phyloP scores from a whole-genome alignment of 1,139 yeast genomes.

The Debaryomyces robertsiae region DNA sequence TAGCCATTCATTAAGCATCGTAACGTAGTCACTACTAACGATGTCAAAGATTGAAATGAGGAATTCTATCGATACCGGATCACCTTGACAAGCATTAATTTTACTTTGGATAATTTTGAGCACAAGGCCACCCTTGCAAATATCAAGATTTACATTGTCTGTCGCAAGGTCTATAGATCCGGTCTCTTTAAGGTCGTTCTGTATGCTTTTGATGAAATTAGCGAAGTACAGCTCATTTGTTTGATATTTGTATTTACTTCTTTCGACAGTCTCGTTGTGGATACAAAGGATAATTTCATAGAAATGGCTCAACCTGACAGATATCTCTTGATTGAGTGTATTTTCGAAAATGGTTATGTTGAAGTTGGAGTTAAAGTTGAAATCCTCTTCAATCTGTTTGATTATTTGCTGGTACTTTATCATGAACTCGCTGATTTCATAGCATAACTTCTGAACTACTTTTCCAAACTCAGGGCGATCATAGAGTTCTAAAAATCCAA shows the following conservation, averaged over 20 bases:
- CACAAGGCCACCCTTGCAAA: constrained; percentile 71
- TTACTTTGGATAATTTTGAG: constrained; percentile 62
- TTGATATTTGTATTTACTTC: constrained; percentile 16
- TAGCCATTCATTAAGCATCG: constrained; percentile 78
- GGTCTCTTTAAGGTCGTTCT: constrained; percentile 42
- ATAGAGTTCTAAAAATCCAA: constrained; percentile 59
- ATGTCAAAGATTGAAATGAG: constrained; percentile 54
- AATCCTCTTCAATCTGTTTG: constrained; percentile 56
- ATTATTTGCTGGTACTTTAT: constrained; percentile 50
- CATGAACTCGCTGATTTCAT: constrained; percentile 54
- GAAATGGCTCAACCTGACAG: constrained; percentile 50
- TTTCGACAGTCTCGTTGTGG: constrained; percentile 37
- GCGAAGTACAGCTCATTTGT: constrained; percentile 34
- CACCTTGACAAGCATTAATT: constrained; percentile 66
- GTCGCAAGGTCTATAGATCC: constrained; percentile 50
- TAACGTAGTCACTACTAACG: constrained; percentile 65
- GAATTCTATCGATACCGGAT: constrained; percentile 55
- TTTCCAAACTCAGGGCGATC: constrained; percentile 61
- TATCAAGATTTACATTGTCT: constrained; percentile 55
- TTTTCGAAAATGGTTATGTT: constrained; percentile 39
- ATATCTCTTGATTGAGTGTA: constrained; percentile 32
- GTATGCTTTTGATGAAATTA: constrained; percentile 41
- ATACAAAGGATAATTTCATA: constrained; percentile 55
- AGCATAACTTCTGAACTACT: constrained; percentile 74
- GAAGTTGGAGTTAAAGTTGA: constrained; percentile 43